Percentiles rank a stretch among this genome's conserved stretches.
Evolutionary conservation across 192 early-diverging fungal genomes (phyloP).

Genomic region (Mortierella alpina): DNA sequence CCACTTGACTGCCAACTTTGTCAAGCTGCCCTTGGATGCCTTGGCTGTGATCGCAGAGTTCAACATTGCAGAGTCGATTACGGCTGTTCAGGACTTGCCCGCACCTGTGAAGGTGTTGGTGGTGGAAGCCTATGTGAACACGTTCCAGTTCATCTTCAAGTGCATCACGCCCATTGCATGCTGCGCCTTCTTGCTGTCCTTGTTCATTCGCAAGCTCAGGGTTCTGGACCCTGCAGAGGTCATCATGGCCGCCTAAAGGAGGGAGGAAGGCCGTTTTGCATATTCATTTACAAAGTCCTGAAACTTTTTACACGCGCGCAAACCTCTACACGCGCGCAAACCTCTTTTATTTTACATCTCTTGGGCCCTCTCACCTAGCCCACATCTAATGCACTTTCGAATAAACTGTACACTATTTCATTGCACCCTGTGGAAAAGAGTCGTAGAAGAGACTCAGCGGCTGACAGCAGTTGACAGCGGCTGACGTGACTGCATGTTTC

Average conservation of each 20-base stretch:
- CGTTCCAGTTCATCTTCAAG: constrained; percentile 64
- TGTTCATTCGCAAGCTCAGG: constrained; percentile 52
- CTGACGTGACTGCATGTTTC: too few species aligned
- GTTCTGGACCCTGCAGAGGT: constrained; percentile 23
- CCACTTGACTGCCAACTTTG: constrained; percentile 49
- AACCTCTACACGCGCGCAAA: not conserved
- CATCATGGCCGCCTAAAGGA: constrained; percentile 32
- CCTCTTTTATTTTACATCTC: too few species aligned
- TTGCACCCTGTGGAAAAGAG: too few species aligned
- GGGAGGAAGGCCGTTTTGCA: not conserved
- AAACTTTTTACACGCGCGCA: not conserved
- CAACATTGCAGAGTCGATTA: constrained; percentile 28
- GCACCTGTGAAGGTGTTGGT: constrained; percentile 44
- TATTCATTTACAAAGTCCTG: not conserved
- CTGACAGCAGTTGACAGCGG: too few species aligned
- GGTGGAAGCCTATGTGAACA: constrained; percentile 61
- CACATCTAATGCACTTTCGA: not conserved
- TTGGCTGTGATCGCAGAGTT: not conserved
- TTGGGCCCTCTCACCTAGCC: not conserved
- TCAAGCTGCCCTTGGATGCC: constrained; percentile 3
- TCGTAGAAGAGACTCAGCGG: too few species aligned
- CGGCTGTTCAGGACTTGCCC: constrained; percentile 38
- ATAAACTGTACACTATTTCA: too few species aligned
- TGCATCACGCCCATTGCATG: constrained; percentile 62
- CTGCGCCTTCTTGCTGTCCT: constrained; percentile 56